Evolutionary conservation across 352 stramenopile species (phyloP), one percentile per base, ranked within the genome.

Genomic region (Aphanomyces euteiches): DNA sequence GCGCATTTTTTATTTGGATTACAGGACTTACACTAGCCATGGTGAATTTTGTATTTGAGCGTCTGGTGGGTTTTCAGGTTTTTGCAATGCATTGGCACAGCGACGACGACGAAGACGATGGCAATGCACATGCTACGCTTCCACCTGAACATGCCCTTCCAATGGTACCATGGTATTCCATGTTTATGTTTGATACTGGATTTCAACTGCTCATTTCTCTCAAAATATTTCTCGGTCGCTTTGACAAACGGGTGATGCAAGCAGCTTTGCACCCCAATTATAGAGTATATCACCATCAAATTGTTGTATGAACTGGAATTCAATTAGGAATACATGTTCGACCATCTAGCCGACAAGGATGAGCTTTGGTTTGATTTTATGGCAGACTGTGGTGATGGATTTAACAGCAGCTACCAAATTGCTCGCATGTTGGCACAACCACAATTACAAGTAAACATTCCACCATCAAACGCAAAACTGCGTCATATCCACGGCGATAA

Each of bases 121-220:
- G 59, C 78, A 7, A 76, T 66, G 13, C 79, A 5, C 79, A 87
- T 41, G 84, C 92, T 69, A 87, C 81, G 15, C 73, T 93, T 0
- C 83, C 85, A 21, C 78, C 81, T 3, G 80, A 88, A 13, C 85
- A 93, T 59, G 85, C 88, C n/a, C 56, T 96, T 17, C 75, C 87
- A 13, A 98, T 98, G 93, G 91, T 97, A 5, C 86, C 90, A 43
- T 98, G 93, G 93, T 98, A 97, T 75, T 97, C 91, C n/a, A 89
- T 96, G 74, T 89, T 97, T 56, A 71, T 98, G 12, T 93, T 97
- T 40, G 82, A 96, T 74, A 96, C 91, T 34, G 89, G 86, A 0
- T 96, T 98, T 71, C 79, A 96, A 45, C 73, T 97, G n/a, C 80
- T 98, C 58, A 89, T 98, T 21, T 96, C 89, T 58, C 80, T 97